Evolutionary conservation across 2,329 filamentous ascomycete genomes (phyloP).

Genomic region (Cladosporium colombiae): DNA sequence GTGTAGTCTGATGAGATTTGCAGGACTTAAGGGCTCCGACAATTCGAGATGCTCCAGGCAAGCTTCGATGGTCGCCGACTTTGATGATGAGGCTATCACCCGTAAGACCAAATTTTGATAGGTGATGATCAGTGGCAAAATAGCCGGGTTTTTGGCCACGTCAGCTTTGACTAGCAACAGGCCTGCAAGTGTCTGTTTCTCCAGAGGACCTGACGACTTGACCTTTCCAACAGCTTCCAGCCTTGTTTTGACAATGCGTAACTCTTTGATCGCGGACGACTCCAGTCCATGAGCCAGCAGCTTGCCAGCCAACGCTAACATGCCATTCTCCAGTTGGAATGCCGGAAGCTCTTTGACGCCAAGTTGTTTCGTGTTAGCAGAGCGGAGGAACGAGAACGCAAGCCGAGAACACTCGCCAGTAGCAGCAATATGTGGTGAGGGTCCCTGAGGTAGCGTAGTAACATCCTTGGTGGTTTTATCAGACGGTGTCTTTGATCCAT

Average conservation of each 20-base stretch:
- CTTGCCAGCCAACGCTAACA: conserved; percentile 68
- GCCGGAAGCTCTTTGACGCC: conserved; percentile 58
- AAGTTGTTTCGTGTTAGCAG: conserved; percentile 54
- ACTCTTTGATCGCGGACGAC: conserved; percentile 68
- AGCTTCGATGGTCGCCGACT: conserved; percentile 60
- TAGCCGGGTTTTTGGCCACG: conserved; percentile 36
- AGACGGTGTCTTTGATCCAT: conserved; percentile 8
- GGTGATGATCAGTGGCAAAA: conserved; percentile 58
- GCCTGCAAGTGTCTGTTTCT: conserved; percentile 55
- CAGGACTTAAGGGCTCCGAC: conserved; percentile 57
- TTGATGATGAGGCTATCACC: conserved; percentile 62
- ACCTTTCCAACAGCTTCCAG: conserved; percentile 50
- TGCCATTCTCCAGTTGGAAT: conserved; percentile 71
- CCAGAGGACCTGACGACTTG: conserved; percentile 21
- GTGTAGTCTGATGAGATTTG: conserved; percentile 56
- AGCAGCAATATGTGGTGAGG: conserved; percentile 43
- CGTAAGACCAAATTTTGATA: conserved; percentile 67
- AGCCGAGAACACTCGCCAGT: conserved; percentile 69
- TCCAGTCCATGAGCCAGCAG: conserved; percentile 65
- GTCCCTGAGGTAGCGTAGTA: background rate
- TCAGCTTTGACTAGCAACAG: conserved; percentile 61
- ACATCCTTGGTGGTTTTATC: conserved; percentile 11
- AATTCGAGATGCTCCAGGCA: conserved; percentile 58
- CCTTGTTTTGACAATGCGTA: conserved; percentile 65
- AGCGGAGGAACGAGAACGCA: conserved; percentile 66